Evolutionary conservation across 305 asterid species (phyloP).

Genomic region (Stenogyne calaminthoides): DNA sequence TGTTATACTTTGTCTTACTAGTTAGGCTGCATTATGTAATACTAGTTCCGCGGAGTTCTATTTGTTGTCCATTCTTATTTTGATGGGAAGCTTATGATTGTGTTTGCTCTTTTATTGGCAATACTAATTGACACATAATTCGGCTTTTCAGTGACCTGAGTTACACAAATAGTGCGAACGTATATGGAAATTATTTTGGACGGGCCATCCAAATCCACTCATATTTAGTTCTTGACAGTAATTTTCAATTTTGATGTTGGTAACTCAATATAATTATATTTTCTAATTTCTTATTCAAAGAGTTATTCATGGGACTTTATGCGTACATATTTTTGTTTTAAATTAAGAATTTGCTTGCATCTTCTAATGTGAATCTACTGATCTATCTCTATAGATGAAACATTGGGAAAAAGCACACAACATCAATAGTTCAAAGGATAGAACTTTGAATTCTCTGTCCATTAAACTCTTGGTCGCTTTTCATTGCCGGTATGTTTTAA

Average conservation of each 20-base stretch:
- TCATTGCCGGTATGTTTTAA: constrained; percentile 79
- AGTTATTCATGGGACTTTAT: constrained; percentile 10
- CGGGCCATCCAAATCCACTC: background rate
- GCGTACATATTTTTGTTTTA: constrained; percentile 9
- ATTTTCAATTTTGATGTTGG: background rate
- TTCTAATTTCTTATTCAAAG: constrained; percentile 15
- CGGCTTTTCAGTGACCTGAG: background rate
- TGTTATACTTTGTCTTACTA: background rate
- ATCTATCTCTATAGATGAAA: constrained; percentile 73
- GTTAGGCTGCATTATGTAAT: background rate
- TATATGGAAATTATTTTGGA: background rate
- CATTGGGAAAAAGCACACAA: constrained; percentile 87
- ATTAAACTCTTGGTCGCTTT: constrained; percentile 85
- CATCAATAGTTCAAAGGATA: constrained; percentile 87
- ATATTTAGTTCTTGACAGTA: constrained; percentile 11
- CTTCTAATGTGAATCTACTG: constrained; percentile 20
- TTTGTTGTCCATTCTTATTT: background rate
- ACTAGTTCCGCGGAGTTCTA: background rate
- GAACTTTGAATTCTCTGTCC: constrained; percentile 89
- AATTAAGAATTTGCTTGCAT: constrained; percentile 12
- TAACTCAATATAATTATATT: background rate
- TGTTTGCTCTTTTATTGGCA: background rate
- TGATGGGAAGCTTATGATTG: background rate
- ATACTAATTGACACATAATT: background rate
- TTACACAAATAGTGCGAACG: background rate